phyloP scores from a whole-genome alignment of 1,284 basidiomycete genomes.

The Puccinia polysora region DNA sequence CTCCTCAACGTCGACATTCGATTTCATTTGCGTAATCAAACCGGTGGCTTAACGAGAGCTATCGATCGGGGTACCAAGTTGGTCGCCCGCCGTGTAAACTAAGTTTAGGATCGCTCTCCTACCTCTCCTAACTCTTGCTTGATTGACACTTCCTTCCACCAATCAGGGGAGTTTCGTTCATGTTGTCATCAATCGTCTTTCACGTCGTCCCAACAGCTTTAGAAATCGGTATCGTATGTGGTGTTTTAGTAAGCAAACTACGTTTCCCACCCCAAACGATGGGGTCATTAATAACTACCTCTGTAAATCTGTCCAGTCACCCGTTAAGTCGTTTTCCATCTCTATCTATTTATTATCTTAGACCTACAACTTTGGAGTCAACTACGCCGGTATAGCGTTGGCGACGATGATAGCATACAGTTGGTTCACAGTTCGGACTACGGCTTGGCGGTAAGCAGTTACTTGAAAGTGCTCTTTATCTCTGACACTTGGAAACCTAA shows the following conservation, averaged over 20 bases:
- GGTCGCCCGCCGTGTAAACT: not conserved
- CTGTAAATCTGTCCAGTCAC: not conserved
- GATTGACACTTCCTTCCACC: not conserved
- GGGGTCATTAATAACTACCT: no score
- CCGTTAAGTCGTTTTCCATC: not conserved
- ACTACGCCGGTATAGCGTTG: constrained; percentile 43
- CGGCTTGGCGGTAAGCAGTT: constrained; percentile 39
- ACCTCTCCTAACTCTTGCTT: constrained; percentile 7
- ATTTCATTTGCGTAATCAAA: constrained; percentile 41
- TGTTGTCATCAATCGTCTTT: constrained; percentile 43
- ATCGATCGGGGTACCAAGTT: constrained; percentile 44
- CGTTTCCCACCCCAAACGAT: no score
- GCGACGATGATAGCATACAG: constrained; percentile 36
- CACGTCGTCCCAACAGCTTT: constrained; percentile 43
- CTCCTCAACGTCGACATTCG: constrained; percentile 40
- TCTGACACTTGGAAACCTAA: not conserved
- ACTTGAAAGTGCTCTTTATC: not conserved
- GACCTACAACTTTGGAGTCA: constrained; percentile 42
- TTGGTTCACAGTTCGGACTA: constrained; percentile 42
- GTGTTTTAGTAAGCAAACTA: constrained; percentile 26
- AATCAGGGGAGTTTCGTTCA: constrained; percentile 40
- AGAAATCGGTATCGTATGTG: constrained; percentile 43
- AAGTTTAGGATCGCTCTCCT: no score
- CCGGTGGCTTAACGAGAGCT: constrained; percentile 39
- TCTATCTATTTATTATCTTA: constrained; percentile 5